Conservation (phyloP, 163 green algal genomes). For the Coccomyxa subellipsoidea region DNA sequence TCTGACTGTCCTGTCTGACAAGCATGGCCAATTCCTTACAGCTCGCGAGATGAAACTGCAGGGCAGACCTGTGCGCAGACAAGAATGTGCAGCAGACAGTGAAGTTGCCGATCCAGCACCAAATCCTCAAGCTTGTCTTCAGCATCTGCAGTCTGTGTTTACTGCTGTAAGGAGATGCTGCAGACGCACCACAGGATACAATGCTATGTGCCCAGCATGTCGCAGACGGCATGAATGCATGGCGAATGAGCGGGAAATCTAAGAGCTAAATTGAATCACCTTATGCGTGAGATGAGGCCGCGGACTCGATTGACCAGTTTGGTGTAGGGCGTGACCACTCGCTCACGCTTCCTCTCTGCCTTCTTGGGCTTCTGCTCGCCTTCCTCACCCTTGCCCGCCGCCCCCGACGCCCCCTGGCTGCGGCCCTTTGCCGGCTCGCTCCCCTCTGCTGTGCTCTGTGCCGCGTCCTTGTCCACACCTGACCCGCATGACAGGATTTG, state of each 20-base stretch:
- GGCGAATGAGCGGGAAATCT: too few relatives aligned
- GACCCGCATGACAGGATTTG: too few relatives aligned
- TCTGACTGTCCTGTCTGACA: not conserved
- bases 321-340: not conserved
- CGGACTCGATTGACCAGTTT: slow-evolving; percentile 21
- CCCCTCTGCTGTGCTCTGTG: not conserved
- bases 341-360: not conserved
- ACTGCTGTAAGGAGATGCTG: too few relatives aligned
- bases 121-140: not conserved
- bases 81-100: not conserved
- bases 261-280: too few relatives aligned
- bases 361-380: not conserved
- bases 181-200: not conserved
- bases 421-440: not conserved
- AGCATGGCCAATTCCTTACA: not conserved
- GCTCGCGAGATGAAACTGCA: not conserved
- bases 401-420: not conserved
- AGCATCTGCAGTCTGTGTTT: too few relatives aligned
- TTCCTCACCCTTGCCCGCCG: not conserved
- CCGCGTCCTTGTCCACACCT: too few relatives aligned
- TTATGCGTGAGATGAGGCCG: slow-evolving; percentile 15
- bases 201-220: not conserved
- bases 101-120: not conserved
- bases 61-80: not conserved
- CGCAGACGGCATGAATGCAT: too few relatives aligned